Evolutionary conservation across 73 alveolate genomes (phyloP).

Genomic region (Paramecium bursaria): DNA sequence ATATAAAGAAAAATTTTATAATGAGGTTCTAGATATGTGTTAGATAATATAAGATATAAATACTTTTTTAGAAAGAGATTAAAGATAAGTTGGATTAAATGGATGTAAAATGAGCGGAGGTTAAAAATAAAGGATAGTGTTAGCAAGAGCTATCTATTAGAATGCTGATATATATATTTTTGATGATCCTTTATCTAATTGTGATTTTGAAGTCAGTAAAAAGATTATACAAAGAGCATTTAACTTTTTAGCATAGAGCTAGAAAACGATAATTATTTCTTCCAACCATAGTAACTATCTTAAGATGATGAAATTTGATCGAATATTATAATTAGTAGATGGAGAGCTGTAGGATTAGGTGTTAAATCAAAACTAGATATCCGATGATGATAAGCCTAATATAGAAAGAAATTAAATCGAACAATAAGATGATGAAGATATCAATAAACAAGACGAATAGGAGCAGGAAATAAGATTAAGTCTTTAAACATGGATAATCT

Average conservation of each 20-base stretch:
- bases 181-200: constrained; percentile 70
- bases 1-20: constrained; percentile 69
- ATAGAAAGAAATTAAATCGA: too few species aligned
- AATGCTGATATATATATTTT: constrained; percentile 64
- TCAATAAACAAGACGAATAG: too few species aligned
- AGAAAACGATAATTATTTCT: background rate
- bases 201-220: constrained; percentile 29
- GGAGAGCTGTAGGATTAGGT: too few species aligned
- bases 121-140: constrained; percentile 76
- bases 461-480: too few species aligned
- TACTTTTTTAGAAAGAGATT: constrained; percentile 75
- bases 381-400: too few species aligned
- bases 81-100: constrained; percentile 80
- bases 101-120: constrained; percentile 88
- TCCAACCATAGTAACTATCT: background rate
- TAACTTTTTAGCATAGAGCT: background rate
- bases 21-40: constrained; percentile 70
- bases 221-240: constrained; percentile 5
- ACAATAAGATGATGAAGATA: too few species aligned
- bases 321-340: background rate
- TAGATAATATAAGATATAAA: constrained; percentile 74
- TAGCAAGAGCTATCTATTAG: constrained; percentile 82
- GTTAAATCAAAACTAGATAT: too few species aligned
- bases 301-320: background rate
- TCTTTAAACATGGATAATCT: too few species aligned